These are phyloP conservation scores for Tolypocladium guangdongense DNA, from an alignment of 2,329 filamentous ascomycete species.

Conservation along the genomic window DNA sequence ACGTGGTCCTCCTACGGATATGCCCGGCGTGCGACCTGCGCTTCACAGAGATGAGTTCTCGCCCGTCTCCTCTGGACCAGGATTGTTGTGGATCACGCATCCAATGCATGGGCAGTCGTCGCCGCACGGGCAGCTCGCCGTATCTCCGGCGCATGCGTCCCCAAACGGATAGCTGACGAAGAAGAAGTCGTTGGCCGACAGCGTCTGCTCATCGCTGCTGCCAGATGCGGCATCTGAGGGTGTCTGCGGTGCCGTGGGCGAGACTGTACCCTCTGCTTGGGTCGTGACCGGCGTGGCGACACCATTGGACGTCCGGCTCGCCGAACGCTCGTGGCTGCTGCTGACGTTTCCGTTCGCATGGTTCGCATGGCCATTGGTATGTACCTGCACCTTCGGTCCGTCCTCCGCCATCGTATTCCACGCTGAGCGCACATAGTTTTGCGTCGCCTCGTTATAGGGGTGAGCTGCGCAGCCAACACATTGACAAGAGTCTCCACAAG, in stretches of 20 bases:
- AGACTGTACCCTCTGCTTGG: conserved; percentile 18
- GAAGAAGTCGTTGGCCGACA: conserved; percentile 44
- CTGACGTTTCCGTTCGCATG: conserved; percentile 13
- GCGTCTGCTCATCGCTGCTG: conserved; percentile 36
- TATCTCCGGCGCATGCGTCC: conserved; percentile 36
- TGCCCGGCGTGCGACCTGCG: not conserved
- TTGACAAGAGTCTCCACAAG: conserved; percentile 54
- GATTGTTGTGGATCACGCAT: conserved; percentile 39
- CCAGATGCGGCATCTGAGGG: conserved; percentile 35
- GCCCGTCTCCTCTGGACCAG: conserved; percentile 4
- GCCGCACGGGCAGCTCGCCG: conserved; percentile 43
- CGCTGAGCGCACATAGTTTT: conserved; percentile 38
- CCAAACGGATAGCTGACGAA: conserved; percentile 45
- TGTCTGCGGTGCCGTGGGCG: conserved; percentile 31
- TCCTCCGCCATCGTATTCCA: conserved; percentile 30
- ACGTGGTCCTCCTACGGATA: not conserved
- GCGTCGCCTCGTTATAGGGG: conserved; percentile 55
- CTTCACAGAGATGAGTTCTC: not conserved
- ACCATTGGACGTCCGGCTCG: conserved; percentile 10
- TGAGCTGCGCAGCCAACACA: conserved; percentile 59
- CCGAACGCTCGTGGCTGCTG: conserved; percentile 9
- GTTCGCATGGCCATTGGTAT: conserved; percentile 11
- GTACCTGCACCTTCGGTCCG: conserved; percentile 9
- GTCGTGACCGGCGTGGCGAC: conserved; percentile 6
- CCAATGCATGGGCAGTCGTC: conserved; percentile 49